Base-by-base conservation (phyloP, 2,329 filamentous ascomycete species). In the Didymella keratinophila region DNA sequence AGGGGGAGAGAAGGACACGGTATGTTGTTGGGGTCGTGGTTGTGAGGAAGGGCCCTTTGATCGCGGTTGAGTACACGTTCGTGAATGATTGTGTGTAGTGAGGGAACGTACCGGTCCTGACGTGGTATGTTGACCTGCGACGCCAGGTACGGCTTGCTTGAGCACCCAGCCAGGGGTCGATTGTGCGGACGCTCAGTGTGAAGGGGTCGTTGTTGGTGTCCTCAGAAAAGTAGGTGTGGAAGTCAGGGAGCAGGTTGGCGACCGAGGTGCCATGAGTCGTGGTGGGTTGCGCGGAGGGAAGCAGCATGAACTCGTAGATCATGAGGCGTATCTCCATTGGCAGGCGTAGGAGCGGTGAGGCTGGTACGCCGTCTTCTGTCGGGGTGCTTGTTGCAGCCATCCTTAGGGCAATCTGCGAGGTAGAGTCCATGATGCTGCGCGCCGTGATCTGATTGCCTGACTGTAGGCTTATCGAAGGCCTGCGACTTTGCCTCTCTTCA, bases 11-110 rank as follows among this genome's bases (percentile, higher is more conserved):
- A 43, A 79, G 73, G 44, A 84, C 77, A 48, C 78, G 77, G 72
- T 88, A 89, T 4, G 86, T 87, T 8, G 86, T 87, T 52, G 81
- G 67, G 50, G 77, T 76, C 53, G 78, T 79, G 21, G 76, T 78
- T 49, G 76, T 76, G 37, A 79, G 72, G 61, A 81, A 80, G 42
- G 77, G 78, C 43, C 78, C 78, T 71, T 56, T 21, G 20, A 48
- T 53, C 60, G 69, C 61, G 67, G 70, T 44, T 62, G 56, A 28
- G 42, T 56, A 53, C 21, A 46, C 36, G n/a, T 54, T 56, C n/a
- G 46, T 56, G 27, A 56, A 49, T 21, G 32, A 43, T 12, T 34
- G 49, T 23, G 18, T 30, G 52, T 46, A 44, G 25, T 42, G n/a
- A 39, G 44, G 37, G 11, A 48, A 64, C 69, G 65, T 67, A 76